Conservation (phyloP, 768 basidiomycete species). For the Erythrobasidium yunnanense region DNA sequence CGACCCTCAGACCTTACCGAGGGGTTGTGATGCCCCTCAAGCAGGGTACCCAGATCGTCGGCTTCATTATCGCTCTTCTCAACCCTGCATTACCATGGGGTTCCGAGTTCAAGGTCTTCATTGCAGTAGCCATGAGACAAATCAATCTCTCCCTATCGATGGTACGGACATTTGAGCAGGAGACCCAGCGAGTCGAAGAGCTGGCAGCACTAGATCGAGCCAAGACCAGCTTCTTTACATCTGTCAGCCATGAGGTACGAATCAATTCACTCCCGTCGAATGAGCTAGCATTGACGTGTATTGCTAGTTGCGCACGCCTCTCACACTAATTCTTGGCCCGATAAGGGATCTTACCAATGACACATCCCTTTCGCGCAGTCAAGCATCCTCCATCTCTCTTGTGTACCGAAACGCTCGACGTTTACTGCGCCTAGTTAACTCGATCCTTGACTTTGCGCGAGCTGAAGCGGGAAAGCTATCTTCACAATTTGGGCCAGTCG, state of each 20-base stretch:
- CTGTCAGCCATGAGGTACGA: conserved; percentile 27
- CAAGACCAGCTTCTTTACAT: conserved; percentile 30
- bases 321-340: conserved; percentile 28
- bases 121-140: background rate
- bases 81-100: conserved; percentile 26
- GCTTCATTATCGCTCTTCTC: conserved; percentile 10
- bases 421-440: conserved; percentile 25
- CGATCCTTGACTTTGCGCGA: conserved; percentile 29
- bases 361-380: background rate
- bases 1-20: conserved; percentile 3
- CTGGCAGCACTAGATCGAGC: conserved; percentile 28
- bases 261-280: too few species aligned
- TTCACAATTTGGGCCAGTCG: conserved; percentile 10
- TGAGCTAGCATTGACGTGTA: too few species aligned
- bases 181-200: conserved; percentile 24
- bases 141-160: conserved; percentile 10
- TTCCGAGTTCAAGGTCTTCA: conserved; percentile 15
- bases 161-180: conserved; percentile 17
- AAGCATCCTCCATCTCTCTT: background rate
- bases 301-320: conserved; percentile 28
- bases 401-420: conserved; percentile 26
- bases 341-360: conserved; percentile 6
- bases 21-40: conserved; percentile 24
- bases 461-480: conserved; percentile 26
- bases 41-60: conserved; percentile 12